Conservation (phyloP, 2,329 filamentous ascomycete species). For the Ophiostoma angusticollis region DNA sequence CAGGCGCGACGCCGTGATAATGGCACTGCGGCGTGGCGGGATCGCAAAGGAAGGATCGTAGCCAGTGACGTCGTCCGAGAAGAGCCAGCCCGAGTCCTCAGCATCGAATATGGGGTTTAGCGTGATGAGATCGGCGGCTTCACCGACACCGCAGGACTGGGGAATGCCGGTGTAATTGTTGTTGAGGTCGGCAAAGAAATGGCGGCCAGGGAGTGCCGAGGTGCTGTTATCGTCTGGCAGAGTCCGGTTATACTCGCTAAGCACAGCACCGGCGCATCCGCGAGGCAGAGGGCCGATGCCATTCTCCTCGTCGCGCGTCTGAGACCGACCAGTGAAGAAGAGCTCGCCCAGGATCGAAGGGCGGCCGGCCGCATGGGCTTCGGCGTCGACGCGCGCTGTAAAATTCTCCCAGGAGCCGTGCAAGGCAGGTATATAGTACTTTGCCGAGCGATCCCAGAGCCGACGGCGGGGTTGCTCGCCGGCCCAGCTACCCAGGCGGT, state of each 20-base stretch:
- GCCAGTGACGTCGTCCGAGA: slow-evolving; percentile 56
- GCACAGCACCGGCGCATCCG: slow-evolving; percentile 38
- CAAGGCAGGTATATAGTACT: slow-evolving; percentile 61
- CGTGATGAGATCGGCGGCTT: slow-evolving; percentile 64
- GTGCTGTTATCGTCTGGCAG: slow-evolving; percentile 5
- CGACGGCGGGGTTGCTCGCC: slow-evolving; percentile 53
- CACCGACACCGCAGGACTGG: slow-evolving; percentile 52
- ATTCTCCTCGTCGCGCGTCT: slow-evolving; percentile 38
- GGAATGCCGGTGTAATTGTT: slow-evolving; percentile 14
- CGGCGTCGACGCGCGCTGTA: slow-evolving; percentile 47
- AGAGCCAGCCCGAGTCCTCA: slow-evolving; percentile 58
- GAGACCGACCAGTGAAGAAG: slow-evolving; percentile 33
- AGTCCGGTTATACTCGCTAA: slow-evolving; percentile 12
- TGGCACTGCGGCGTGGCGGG: slow-evolving; percentile 56
- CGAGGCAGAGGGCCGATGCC: slow-evolving; percentile 39
- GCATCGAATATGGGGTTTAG: slow-evolving; percentile 67
- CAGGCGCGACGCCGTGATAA: slow-evolving; percentile 58
- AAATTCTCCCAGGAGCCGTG: slow-evolving; percentile 66
- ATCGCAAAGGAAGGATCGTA: slow-evolving; percentile 41
- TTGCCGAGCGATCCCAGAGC: slow-evolving; percentile 65
- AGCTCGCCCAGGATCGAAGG: slow-evolving; percentile 59
- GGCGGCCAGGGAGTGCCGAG: neutral
- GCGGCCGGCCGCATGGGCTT: slow-evolving; percentile 39
- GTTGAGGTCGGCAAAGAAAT: slow-evolving; percentile 12
- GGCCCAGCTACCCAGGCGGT: slow-evolving; percentile 54